Evolutionary conservation across 1,284 basidiomycete species (phyloP), one percentile per base, ranked within the genome.

Genomic region (Coniophora puteana): DNA sequence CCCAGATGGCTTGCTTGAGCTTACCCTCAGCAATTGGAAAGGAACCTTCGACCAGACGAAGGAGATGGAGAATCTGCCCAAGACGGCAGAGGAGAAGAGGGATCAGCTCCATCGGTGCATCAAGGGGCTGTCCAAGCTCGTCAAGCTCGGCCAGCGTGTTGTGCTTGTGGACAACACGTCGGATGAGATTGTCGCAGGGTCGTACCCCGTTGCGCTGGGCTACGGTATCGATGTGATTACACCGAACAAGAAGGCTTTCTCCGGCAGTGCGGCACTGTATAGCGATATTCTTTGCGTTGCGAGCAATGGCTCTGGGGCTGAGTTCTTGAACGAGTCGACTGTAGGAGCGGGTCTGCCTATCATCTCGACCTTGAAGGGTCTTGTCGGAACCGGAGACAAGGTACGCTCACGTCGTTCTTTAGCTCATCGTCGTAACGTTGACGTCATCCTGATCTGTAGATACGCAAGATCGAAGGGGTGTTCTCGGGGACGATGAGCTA

Each of bases 201-300:
- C 88, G 46, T 99, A 99, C 63, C 92, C 96, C 0, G 66, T 71
- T 21, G 87, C 95, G 67, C 69, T 99, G 43, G 68, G 71, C 40
- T 76, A 77, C 6, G 93, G 93, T 7, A 77, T 98, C 41, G 80
- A 86, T 59, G 80, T 99, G 49, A 84, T 96, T 32, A 99, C 95
- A 0, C 95, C 96, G 12, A 99, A 98, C 75, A 99, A 99, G 67
- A 98, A 98, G 68, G 95, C 89, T 1, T 92, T 88, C 59, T 95
- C 92, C 4, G 83, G 87, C 0, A 71, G 78, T n/a, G 67, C 85
- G 24, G 57, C 58, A 13, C 68, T 97, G 28, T 97, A 89, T 61
- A 69, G 87, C 41, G 63, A 69, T 28, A 93, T 98, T 51, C 51
- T 84, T 25, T 56, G 61, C 10, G 76, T 16, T 27, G 20, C 25